Percentiles rank a stretch among this genome's conserved stretches.
Conservation (phyloP, 495 filamentous ascomycete species). For the Trichoderma erinaceum region DNA sequence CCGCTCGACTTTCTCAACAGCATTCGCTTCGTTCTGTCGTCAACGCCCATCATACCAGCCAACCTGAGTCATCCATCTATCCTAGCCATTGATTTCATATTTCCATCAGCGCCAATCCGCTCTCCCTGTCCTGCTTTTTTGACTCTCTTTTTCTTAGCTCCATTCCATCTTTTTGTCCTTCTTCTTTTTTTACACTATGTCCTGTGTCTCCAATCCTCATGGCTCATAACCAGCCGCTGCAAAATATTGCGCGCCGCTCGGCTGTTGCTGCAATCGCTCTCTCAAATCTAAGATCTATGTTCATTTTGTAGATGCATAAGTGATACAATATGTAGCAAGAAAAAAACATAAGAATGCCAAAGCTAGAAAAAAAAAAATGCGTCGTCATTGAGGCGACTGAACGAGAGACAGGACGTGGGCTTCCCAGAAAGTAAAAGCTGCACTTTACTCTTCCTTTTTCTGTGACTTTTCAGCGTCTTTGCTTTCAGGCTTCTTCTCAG, state of each 20-base stretch:
- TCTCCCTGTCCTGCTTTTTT: no score
- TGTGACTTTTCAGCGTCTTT: background rate
- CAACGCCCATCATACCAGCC: background rate
- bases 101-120: background rate
- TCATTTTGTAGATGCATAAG: constrained; percentile 2
- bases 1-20: background rate
- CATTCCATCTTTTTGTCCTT: background rate
- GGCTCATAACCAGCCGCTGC: background rate
- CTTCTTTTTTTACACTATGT: background rate
- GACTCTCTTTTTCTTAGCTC: background rate
- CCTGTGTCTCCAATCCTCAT: background rate
- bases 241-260: background rate
- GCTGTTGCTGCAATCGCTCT: background rate
- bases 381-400: background rate
- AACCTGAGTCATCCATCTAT: background rate
- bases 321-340: background rate
- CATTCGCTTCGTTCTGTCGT: background rate
- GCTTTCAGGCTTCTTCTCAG: background rate
- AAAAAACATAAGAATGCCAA: background rate
- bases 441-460: background rate
- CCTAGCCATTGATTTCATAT: background rate
- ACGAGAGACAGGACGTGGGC: background rate
- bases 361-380: background rate
- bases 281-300: background rate
- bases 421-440: background rate